Percentiles rank a stretch among this genome's conserved stretches.
Evolutionary conservation across 164 flowering plant genomes (phyloP).

Genomic region (Stephania yunnanensis): DNA sequence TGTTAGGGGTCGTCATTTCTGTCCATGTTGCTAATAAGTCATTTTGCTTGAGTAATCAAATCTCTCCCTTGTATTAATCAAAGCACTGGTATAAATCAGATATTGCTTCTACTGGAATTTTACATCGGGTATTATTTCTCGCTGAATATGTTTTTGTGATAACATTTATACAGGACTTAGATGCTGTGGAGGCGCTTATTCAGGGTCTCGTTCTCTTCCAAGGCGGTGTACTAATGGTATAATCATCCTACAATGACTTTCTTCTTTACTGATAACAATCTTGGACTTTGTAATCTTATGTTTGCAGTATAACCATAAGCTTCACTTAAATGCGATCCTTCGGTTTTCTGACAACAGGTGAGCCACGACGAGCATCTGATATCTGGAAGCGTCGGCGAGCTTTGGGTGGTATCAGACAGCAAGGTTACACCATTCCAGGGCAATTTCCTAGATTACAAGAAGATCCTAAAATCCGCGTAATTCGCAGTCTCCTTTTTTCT

Average conservation of each 20-base stretch:
- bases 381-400: slow-evolving; percentile 93
- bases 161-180: slow-evolving; percentile 59
- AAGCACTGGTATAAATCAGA: too few relatives aligned
- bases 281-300: background rate
- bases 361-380: slow-evolving; percentile 98
- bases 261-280: background rate
- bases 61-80: background rate
- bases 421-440: slow-evolving; percentile 70
- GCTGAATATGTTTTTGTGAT: background rate
- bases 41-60: background rate
- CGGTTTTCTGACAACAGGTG: slow-evolving; percentile 41
- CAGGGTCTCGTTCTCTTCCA: slow-evolving; percentile 98
- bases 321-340: background rate
- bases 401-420: slow-evolving; percentile 91
- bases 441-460: slow-evolving; percentile 89
- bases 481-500: slow-evolving; percentile 12
- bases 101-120: too few relatives aligned
- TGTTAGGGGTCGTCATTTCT: too few relatives aligned
- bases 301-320: background rate
- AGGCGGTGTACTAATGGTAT: slow-evolving; percentile 98
- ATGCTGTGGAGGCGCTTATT: slow-evolving; percentile 99
- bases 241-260: background rate
- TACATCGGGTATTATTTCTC: background rate
- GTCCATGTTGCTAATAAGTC: background rate
- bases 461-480: slow-evolving; percentile 48